Evolutionary conservation across 169 alveolate species (phyloP), one percentile per base, ranked within the genome.

Genomic region (Plasmodium sp.): DNA sequence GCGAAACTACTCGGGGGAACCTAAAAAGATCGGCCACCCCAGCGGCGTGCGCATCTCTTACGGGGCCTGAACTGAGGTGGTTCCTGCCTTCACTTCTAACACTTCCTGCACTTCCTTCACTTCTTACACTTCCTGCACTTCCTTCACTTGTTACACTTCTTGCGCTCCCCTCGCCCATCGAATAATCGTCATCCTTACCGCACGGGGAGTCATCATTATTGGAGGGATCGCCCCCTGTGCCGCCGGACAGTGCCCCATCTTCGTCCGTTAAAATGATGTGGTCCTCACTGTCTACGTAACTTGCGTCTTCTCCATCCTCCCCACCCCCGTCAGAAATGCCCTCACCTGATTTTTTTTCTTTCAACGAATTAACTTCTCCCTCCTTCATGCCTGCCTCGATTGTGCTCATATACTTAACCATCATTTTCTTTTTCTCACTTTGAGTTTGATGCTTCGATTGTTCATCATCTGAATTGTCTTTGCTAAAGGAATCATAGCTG

Each of bases 251-350:
- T n/a, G 22, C 71, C 33, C 5, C 56, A 33, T 86, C 81, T 34
- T 36, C 80, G 39, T 77, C 93, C 27, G 75, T 51, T 27, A 86
- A 86, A 34, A 86, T 56, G 43, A 86, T 75, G 48, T 86, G 45
- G 0, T 86, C 93, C n/a, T 86, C 85, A 86, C 93, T 86, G 45
- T 77, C 93, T 86, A 79, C 22, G 16, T 41, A 86, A 54, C 75
- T 77, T 31, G 51, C 58, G 41, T 77, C 86, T 27, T 79, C 86
- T 75, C 10, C 41, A 31, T 77, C 73, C 33, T 86, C 22, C 22
- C 22, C 22, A 12, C 6, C 62, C 62, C 22, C 45, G 34, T 51
- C 27, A 51, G 93, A 86, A 75, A 54, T 18, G 62, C 39, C 34
- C 16, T 84, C 81, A 41, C 75, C 81, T 41, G 45, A 51, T 54